Percentiles rank a stretch among this genome's conserved stretches.
Evolutionary conservation across 192 early-diverging fungal species (phyloP).

Genomic region (Funneliformis mosseae): DNA sequence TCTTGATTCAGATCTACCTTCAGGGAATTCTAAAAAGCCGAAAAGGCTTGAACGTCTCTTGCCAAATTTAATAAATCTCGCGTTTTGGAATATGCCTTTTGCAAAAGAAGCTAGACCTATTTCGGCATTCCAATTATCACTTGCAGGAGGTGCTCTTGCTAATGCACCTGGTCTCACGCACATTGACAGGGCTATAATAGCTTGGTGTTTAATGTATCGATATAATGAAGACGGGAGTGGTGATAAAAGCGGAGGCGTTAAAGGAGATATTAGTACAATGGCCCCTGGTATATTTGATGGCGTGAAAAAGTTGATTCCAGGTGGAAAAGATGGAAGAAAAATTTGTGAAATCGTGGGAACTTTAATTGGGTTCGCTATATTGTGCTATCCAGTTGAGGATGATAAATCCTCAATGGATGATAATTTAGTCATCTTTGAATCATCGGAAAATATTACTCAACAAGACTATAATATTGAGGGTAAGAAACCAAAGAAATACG

Average conservation of each 20-base stretch:
- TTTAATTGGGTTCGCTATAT: constrained; percentile 38
- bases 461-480: background rate
- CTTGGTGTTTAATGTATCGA: constrained; percentile 51
- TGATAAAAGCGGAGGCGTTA: background rate
- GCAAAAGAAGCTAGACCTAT: constrained; percentile 60
- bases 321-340: constrained; percentile 42
- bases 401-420: background rate
- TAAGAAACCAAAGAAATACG: background rate
- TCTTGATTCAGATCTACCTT: constrained; percentile 26
- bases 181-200: constrained; percentile 51
- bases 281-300: constrained; percentile 44
- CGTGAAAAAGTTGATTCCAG: constrained; percentile 48
- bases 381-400: constrained; percentile 32
- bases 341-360: constrained; percentile 54
- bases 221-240: constrained; percentile 50
- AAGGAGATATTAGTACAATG: background rate
- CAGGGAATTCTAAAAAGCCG: background rate
- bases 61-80: constrained; percentile 48
- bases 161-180: constrained; percentile 57
- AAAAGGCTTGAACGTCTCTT: constrained; percentile 45
- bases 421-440: background rate
- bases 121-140: constrained; percentile 50
- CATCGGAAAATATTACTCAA: background rate
- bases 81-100: constrained; percentile 50
- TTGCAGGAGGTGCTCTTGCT: constrained; percentile 53